Evolutionary conservation across 164 flowering plant species (phyloP).

Genomic region (Warburgia ugandensis): DNA sequence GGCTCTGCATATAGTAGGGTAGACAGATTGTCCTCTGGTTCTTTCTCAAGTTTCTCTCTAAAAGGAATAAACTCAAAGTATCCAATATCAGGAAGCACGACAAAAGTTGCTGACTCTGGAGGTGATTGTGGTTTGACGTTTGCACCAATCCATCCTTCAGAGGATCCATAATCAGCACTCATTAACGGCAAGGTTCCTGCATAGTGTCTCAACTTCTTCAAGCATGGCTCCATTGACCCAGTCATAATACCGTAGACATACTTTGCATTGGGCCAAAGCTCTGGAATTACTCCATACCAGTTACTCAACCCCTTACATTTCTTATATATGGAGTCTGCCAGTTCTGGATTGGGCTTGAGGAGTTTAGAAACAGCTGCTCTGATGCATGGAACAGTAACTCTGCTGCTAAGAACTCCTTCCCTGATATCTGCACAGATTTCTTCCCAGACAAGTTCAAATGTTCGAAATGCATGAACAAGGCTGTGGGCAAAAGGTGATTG

Average conservation of each 20-base stretch:
- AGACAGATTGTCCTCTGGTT: slow-evolving; percentile 8
- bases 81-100: slow-evolving; percentile 81
- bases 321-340: slow-evolving; percentile 48
- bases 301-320: slow-evolving; percentile 54
- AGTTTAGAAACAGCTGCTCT: slow-evolving; percentile 60
- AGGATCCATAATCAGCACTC: slow-evolving; percentile 85
- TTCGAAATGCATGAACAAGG: slow-evolving; percentile 66
- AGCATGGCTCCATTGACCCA: slow-evolving; percentile 89
- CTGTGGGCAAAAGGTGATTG: slow-evolving; percentile 81
- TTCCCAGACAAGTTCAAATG: slow-evolving; percentile 77
- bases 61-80: slow-evolving; percentile 89
- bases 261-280: slow-evolving; percentile 78
- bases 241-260: slow-evolving; percentile 92
- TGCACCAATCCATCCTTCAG: slow-evolving; percentile 97
- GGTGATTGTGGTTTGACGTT: slow-evolving; percentile 72
- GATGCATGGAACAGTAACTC: slow-evolving; percentile 53
- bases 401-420: slow-evolving; percentile 42
- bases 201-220: slow-evolving; percentile 82
- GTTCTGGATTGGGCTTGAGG: slow-evolving; percentile 63
- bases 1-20: slow-evolving; percentile 19
- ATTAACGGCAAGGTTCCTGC: slow-evolving; percentile 70
- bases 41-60: slow-evolving; percentile 15
- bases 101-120: slow-evolving; percentile 67
- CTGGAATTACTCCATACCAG: slow-evolving; percentile 85
- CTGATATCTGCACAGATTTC: slow-evolving; percentile 63